Conservation (phyloP, 345 rosid genomes). For the Isatis tinctoria region DNA sequence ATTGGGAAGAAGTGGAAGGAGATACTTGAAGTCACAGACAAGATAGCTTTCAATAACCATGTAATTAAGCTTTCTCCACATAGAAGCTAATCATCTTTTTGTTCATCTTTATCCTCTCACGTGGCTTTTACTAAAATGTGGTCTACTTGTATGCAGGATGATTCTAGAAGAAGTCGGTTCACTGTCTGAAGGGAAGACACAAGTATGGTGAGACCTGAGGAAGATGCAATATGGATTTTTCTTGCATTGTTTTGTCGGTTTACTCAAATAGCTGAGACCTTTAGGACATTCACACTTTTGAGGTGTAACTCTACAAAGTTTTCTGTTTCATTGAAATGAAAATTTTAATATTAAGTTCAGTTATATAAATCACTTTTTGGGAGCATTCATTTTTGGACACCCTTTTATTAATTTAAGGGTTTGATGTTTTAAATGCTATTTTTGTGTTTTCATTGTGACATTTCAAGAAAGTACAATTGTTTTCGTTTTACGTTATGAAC, state of each 20-base stretch:
- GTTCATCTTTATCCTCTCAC: background rate
- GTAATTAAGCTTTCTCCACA: slow-evolving; percentile 36
- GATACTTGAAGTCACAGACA: slow-evolving; percentile 60
- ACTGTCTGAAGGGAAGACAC: slow-evolving; percentile 42
- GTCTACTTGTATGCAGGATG: slow-evolving; percentile 59
- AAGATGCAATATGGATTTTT: slow-evolving; percentile 21
- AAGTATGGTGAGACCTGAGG: slow-evolving; percentile 8
- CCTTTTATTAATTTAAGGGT: background rate
- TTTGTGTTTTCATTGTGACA: background rate
- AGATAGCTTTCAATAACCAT: slow-evolving; percentile 76
- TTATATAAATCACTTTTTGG: slow-evolving; percentile 4
- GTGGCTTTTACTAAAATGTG: background rate
- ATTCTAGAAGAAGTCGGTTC: slow-evolving; percentile 68
- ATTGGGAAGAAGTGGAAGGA: slow-evolving; percentile 98
- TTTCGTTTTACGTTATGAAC: no score
- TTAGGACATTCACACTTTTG: slow-evolving; percentile 22
- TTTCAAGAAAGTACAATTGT: no score
- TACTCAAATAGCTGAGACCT: slow-evolving; percentile 21
- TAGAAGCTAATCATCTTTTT: background rate
- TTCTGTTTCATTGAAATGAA: background rate
- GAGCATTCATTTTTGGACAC: background rate
- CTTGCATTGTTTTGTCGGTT: slow-evolving; percentile 24
- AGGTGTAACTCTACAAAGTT: slow-evolving; percentile 25
- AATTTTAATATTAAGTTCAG: background rate
- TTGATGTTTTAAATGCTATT: background rate